These are phyloP conservation scores for Liriodendron chinense DNA, from an alignment of 164 flowering plant species.

Conservation along the genomic window DNA sequence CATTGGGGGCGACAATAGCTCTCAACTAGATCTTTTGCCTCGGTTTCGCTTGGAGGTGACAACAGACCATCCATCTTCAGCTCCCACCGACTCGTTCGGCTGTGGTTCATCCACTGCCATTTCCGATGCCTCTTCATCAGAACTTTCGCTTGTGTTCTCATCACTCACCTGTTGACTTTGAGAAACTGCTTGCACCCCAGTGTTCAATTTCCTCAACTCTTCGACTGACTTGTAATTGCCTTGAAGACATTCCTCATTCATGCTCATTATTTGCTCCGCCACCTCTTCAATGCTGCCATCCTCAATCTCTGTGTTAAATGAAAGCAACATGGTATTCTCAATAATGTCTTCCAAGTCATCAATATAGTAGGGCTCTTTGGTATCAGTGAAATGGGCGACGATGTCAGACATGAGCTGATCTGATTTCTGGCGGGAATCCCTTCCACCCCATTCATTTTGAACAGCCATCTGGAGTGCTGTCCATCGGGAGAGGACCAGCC, in stretches of 20 bases:
- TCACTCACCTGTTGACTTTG: slow-evolving; percentile 19
- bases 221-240: slow-evolving; percentile 46
- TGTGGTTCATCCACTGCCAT: slow-evolving; percentile 6
- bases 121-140: slow-evolving; percentile 1
- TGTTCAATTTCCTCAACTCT: slow-evolving; percentile 20
- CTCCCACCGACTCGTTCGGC: not conserved
- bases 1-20: not conserved
- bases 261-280: slow-evolving; percentile 60
- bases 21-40: not conserved
- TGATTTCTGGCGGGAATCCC: slow-evolving; percentile 34
- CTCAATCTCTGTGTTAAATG: slow-evolving; percentile 33
- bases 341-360: slow-evolving; percentile 37
- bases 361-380: slow-evolving; percentile 27
- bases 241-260: slow-evolving; percentile 72
- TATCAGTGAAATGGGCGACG: slow-evolving; percentile 27
- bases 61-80: slow-evolving; percentile 8
- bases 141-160: slow-evolving; percentile 3
- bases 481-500: slow-evolving; percentile 36
- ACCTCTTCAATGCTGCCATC: slow-evolving; percentile 54
- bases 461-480: slow-evolving; percentile 47
- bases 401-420: slow-evolving; percentile 26
- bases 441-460: slow-evolving; percentile 49
- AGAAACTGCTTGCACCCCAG: slow-evolving; percentile 7
- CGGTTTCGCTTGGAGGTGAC: not conserved
- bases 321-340: slow-evolving; percentile 31